Base-by-base conservation (phyloP, 805 yeast species). In the Candida oleophila region DNA sequence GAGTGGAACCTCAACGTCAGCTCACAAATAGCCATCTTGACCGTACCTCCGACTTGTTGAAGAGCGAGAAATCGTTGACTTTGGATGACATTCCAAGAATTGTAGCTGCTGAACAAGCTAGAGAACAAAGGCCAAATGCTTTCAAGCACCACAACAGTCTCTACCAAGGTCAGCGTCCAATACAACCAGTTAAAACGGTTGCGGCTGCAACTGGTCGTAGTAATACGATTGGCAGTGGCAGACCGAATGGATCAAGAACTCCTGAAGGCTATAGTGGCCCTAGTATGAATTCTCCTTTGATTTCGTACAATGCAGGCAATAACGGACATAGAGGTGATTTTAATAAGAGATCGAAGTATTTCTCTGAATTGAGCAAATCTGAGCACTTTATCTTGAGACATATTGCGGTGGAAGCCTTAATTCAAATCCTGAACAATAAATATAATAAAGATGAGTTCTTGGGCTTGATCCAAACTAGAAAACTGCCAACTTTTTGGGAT, bases 31-130 rank as follows among this genome's bases (percentile, higher is more conserved):
- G 60, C 40, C 66, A 68, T 50, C 70, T 85, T 40, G 85, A 81
- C 56, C 76, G 85, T 1, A 83, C 91, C 0, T 78, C 89, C 1
- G 85, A 81, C 53, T 73, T 88, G 42, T 76, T 90, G 45, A 81
- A 85, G 56, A 87, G 82, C 57, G 95, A 92, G 55, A 88, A 87
- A 55, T 85, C 92, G 0, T 77, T 94, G 44, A 92, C 97, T 0
- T 76, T 94, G 55, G 98, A 94, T 65, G 99, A 94, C 65, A 94
- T 94, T 56, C 96, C 98, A 5, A 77, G 98, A 53, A 92, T 94
- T 60, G 97, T 94, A 5, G 96, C 97, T 2, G 92, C 96, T 8
- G 97, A 94, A 57, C 97, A 92, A 64, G 96, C 98, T 0, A 75
- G 97, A 52, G 96, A 89, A 50, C 85, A 87, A 59, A 77, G 96